Evolutionary conservation across 805 yeast genomes (phyloP).

Genomic region (Saccharomycopsis selenospora): DNA sequence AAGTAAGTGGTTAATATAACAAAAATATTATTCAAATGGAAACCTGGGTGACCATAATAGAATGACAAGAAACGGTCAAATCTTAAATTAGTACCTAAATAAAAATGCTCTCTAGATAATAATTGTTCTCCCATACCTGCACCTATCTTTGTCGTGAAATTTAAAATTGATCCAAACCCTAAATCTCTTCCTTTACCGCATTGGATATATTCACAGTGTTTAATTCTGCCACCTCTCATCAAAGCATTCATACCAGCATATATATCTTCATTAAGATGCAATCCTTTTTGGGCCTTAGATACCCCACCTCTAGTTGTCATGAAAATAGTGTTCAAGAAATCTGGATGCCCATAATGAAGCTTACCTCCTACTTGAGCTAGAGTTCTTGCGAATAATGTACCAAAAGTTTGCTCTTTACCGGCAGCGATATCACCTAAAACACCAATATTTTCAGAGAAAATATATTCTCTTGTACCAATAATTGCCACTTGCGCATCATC

Average conservation of each 20-base stretch:
- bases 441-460: constrained; percentile 77
- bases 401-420: constrained; percentile 83
- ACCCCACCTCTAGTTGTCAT: constrained; percentile 86
- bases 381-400: constrained; percentile 76
- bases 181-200: constrained; percentile 86
- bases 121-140: constrained; percentile 90
- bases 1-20: constrained; percentile 63
- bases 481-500: constrained; percentile 66
- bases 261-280: constrained; percentile 78
- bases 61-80: constrained; percentile 72
- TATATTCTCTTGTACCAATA: constrained; percentile 77
- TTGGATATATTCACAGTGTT: constrained; percentile 76
- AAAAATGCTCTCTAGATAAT: constrained; percentile 74
- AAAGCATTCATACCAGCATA: constrained; percentile 81
- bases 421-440: constrained; percentile 82
- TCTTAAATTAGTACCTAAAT: constrained; percentile 69
- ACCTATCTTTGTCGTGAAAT: constrained; percentile 78
- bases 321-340: constrained; percentile 64
- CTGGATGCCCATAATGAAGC: constrained; percentile 84
- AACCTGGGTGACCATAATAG: constrained; percentile 82
- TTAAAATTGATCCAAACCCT: constrained; percentile 76
- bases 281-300: constrained; percentile 76
- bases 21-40: constrained; percentile 72
- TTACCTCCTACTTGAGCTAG: constrained; percentile 78
- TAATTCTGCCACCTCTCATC: constrained; percentile 74